A percentile compares a stretch with the other conserved stretches of the same genome.
phyloP scores from a whole-genome alignment of 306 rosid species.

The Prunus salicina region DNA sequence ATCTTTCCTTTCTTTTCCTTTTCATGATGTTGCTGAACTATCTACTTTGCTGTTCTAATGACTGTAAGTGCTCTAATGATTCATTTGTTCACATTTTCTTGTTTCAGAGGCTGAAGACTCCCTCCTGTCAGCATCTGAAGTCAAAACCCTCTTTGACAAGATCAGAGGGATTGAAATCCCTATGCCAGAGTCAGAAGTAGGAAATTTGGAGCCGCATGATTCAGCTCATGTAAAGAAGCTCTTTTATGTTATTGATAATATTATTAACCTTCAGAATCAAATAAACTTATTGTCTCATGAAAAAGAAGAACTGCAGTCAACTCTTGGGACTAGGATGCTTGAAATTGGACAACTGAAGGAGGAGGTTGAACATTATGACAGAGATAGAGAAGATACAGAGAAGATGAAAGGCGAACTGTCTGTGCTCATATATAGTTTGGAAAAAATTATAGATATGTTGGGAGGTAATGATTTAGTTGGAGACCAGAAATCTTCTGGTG shows the following conservation, averaged over 20 bases:
- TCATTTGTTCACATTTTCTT: constrained; percentile 31
- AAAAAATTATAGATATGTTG: constrained; percentile 50
- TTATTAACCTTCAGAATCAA: constrained; percentile 47
- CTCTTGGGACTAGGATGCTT: constrained; percentile 42
- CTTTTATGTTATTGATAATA: constrained; percentile 52
- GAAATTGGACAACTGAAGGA: constrained; percentile 61
- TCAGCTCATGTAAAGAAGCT: constrained; percentile 65
- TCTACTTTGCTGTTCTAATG: constrained; percentile 21
- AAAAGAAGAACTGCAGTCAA: constrained; percentile 61
- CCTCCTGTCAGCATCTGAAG: constrained; percentile 62
- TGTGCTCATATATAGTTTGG: constrained; percentile 46
- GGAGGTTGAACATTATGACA: constrained; percentile 47
- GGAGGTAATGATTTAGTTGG: constrained; percentile 50
- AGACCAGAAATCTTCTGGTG: constrained; percentile 47
- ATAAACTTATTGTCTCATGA: constrained; percentile 49
- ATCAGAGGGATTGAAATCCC: constrained; percentile 47
- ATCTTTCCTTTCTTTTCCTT: not conserved
- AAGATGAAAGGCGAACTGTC: constrained; percentile 61
- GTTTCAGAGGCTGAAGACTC: constrained; percentile 52
- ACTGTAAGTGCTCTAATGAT: constrained; percentile 27
- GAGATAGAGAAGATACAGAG: constrained; percentile 51
- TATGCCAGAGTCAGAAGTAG: constrained; percentile 41
- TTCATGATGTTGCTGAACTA: not conserved
- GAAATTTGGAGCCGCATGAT: constrained; percentile 35
- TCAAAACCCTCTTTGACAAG: constrained; percentile 58